Evolutionary conservation across 1,284 basidiomycete species (phyloP).

Genomic region (Cystobasidium slooffiae): DNA sequence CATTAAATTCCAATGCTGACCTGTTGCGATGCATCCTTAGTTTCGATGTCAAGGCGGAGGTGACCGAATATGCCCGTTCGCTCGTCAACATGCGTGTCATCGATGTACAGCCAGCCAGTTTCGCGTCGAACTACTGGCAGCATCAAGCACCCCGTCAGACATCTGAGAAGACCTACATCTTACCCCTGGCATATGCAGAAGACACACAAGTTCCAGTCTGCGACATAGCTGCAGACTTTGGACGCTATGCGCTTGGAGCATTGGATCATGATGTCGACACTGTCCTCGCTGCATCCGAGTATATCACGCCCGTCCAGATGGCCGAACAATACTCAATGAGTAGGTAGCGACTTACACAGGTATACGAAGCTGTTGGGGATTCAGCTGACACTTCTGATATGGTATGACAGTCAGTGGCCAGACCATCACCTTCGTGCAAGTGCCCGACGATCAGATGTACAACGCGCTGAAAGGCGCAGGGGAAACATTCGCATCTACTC

Average conservation of each 20-base stretch:
- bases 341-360: background rate
- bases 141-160: slow-evolving; percentile 38
- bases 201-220: slow-evolving; percentile 44
- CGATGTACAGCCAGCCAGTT: slow-evolving; percentile 49
- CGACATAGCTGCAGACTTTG: slow-evolving; percentile 48
- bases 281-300: slow-evolving; percentile 8
- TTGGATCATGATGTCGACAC: slow-evolving; percentile 43
- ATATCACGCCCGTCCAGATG: slow-evolving; percentile 24
- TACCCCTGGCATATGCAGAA: slow-evolving; percentile 44
- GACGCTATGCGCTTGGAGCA: slow-evolving; percentile 49
- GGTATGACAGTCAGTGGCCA: slow-evolving; percentile 14
- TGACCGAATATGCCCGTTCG: slow-evolving; percentile 49
- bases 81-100: slow-evolving; percentile 43
- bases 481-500: background rate
- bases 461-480: slow-evolving; percentile 9
- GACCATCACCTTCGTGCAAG: background rate
- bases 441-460: slow-evolving; percentile 12
- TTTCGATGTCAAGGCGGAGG: slow-evolving; percentile 45
- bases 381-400: background rate
- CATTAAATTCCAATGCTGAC: background rate
- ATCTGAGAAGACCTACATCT: slow-evolving; percentile 42
- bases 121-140: slow-evolving; percentile 47
- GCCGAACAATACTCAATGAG: slow-evolving; percentile 5
- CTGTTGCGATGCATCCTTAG: background rate
- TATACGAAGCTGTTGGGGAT: background rate